These are phyloP conservation scores for Psilocybe subaeruginosa DNA, from an alignment of 768 basidiomycete species.

Conservation along the genomic window DNA sequence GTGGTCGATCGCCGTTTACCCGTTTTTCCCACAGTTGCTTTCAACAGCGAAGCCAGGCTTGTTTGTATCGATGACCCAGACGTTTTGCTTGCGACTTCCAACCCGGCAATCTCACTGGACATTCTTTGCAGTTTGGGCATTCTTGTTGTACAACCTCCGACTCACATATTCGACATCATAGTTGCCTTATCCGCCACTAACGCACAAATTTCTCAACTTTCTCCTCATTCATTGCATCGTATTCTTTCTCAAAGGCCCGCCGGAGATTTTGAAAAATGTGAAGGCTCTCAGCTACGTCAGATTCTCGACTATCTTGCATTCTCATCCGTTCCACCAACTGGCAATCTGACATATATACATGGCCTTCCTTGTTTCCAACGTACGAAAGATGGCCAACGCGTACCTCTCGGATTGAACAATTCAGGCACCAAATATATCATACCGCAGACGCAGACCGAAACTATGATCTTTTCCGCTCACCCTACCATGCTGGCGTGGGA, in stretches of 20 bases:
- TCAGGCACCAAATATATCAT: slow-evolving; percentile 1
- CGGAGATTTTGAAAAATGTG: neutral
- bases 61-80: slow-evolving; percentile 2
- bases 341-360: neutral
- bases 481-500: slow-evolving; percentile 7
- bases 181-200: neutral
- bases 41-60: neutral
- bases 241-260: neutral
- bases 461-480: neutral
- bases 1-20: neutral
- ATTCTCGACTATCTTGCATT: slow-evolving; percentile 17
- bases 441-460: neutral
- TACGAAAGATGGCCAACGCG: neutral
- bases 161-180: slow-evolving; percentile 9
- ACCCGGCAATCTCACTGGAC: neutral
- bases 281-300: neutral
- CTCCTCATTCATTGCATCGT: slow-evolving; percentile 1
- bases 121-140: slow-evolving; percentile 7
- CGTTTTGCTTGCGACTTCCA: slow-evolving; percentile 9
- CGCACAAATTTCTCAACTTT: neutral
- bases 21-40: slow-evolving; percentile 9
- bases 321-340: slow-evolving; percentile 1
- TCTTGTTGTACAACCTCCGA: slow-evolving; percentile 13
- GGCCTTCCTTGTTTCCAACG: slow-evolving; percentile 13
- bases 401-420: neutral